Evolutionary conservation across 305 asterid species (phyloP), one percentile per base, ranked within the genome.

Genomic region (Plantago rigida): DNA sequence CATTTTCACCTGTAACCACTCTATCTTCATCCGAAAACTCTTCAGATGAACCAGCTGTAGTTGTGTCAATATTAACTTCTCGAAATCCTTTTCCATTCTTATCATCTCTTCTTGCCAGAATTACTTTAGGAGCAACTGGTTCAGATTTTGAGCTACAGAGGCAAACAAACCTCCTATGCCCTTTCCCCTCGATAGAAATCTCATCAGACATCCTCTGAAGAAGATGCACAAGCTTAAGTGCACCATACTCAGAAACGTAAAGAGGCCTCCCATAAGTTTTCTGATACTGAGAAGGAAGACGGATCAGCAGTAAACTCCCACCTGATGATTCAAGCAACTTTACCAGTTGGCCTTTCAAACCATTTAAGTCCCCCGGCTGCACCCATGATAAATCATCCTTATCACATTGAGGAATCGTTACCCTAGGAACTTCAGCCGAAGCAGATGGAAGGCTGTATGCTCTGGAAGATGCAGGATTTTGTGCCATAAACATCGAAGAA

Each of bases 301-400:
- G 89, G 29, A 64, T 62, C 39, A 93, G 79, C 46, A 82, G 86
- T 74, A 93, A 58, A 73, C 73, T 65, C 28, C 99, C 99, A 51
- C 94, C 88, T 5, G 75, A 77, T 48, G 81, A 56, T 66, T 84
- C 90, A 28, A 93, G 92, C 78, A 93, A 68, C 60, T 79, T 87
- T 39, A 85, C 86, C 62, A 93, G 47, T 74, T 89, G 99, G 31
- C 78, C 82, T 79, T 78, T 85, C 77, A 93, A 78, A 56, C 92
- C 97, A 63, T 75, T 82, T 48, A 87, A 24, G 74, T 93, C 94
- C 64, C 97, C 96, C 13, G 97, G 96, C 71, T 82, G 94, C 26
- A 89, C 95, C 94, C 92, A 87, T 39, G 51, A 56, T 75, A 78
- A 59, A 79, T 83, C 84, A 51, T 71, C 63, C 36, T 75, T 76